Conservation (phyloP, 768 basidiomycete genomes). For the Mrakia frigida region DNA sequence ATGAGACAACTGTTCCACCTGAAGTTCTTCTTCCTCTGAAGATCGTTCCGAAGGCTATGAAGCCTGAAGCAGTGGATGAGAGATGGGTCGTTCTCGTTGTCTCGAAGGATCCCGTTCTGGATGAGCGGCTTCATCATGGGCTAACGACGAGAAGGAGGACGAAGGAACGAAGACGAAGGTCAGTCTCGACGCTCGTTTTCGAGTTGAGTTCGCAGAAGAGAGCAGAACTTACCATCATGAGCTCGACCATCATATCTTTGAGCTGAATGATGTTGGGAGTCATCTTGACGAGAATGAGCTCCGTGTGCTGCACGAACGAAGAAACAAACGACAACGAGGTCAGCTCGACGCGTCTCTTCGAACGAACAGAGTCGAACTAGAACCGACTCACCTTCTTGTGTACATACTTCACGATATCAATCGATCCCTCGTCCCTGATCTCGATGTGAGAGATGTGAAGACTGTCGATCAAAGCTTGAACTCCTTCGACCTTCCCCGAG, state of each 20-base stretch:
- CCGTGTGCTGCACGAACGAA: slow-evolving; percentile 9
- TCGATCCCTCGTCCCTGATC: slow-evolving; percentile 81
- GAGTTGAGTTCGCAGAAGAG: not conserved
- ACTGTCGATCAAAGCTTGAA: slow-evolving; percentile 84
- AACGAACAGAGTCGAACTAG: not conserved
- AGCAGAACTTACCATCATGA: slow-evolving; percentile 24
- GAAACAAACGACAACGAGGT: not conserved
- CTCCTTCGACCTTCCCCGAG: slow-evolving; percentile 65
- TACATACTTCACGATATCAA: slow-evolving; percentile 79
- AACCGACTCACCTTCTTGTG: slow-evolving; percentile 65
- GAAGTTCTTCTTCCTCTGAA: slow-evolving; percentile 39
- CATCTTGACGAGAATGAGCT: slow-evolving; percentile 29
- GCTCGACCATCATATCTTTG: slow-evolving; percentile 19
- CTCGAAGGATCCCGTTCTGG: slow-evolving; percentile 38
- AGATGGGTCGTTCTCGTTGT: slow-evolving; percentile 51
- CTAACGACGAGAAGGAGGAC: slow-evolving; percentile 27
- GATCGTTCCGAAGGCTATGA: slow-evolving; percentile 48
- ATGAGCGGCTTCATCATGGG: slow-evolving; percentile 40
- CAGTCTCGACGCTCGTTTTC: not conserved
- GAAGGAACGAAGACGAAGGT: not conserved
- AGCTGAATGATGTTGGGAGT: slow-evolving; percentile 27
- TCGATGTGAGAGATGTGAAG: slow-evolving; percentile 93
- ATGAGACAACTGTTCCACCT: slow-evolving; percentile 49
- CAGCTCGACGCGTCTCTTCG: not conserved
- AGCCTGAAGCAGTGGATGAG: slow-evolving; percentile 63